A percentile compares a stretch with the other conserved stretches of the same genome.
Conservation (phyloP, 1,284 basidiomycete genomes). For the Sanghuangporus weigelae region DNA sequence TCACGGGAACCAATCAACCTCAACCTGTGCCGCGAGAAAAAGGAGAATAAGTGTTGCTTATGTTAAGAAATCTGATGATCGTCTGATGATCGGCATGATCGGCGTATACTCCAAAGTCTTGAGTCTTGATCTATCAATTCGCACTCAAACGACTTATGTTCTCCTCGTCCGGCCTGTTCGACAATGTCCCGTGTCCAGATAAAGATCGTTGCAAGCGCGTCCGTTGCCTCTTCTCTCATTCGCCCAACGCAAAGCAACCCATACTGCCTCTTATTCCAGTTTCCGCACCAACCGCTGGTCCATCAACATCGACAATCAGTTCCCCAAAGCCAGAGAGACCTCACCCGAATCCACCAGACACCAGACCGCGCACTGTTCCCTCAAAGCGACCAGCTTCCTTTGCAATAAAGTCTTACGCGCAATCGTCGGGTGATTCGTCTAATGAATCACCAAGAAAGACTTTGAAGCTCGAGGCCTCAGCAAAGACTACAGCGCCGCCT, state of each 20-base stretch:
- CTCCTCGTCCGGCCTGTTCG: slow-evolving; percentile 54
- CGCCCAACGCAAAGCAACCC: slow-evolving; percentile 32
- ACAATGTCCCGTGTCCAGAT: slow-evolving; percentile 58
- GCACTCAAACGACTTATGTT: slow-evolving; percentile 48
- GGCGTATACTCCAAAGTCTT: neutral
- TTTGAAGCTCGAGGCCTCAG: slow-evolving; percentile 40
- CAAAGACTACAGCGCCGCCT: slow-evolving; percentile 28
- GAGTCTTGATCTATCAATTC: neutral
- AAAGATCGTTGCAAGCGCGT: slow-evolving; percentile 39
- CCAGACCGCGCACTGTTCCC: slow-evolving; percentile 14
- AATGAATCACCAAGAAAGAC: slow-evolving; percentile 53
- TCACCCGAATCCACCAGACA: slow-evolving; percentile 7
- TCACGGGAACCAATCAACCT: neutral
- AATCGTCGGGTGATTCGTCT: slow-evolving; percentile 22
- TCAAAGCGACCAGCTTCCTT: slow-evolving; percentile 5
- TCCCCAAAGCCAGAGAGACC: neutral
- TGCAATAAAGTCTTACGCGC: slow-evolving; percentile 9
- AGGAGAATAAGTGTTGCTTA: neutral
- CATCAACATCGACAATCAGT: slow-evolving; percentile 15
- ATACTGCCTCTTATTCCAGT: slow-evolving; percentile 36
- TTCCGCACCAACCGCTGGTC: slow-evolving; percentile 25
- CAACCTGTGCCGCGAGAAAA: neutral
- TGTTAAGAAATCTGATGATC: neutral
- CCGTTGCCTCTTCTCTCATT: slow-evolving; percentile 64
- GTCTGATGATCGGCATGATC: neutral